Base-by-base conservation (phyloP, 106 monocot genomes). In the Dioscorea alata region DNA sequence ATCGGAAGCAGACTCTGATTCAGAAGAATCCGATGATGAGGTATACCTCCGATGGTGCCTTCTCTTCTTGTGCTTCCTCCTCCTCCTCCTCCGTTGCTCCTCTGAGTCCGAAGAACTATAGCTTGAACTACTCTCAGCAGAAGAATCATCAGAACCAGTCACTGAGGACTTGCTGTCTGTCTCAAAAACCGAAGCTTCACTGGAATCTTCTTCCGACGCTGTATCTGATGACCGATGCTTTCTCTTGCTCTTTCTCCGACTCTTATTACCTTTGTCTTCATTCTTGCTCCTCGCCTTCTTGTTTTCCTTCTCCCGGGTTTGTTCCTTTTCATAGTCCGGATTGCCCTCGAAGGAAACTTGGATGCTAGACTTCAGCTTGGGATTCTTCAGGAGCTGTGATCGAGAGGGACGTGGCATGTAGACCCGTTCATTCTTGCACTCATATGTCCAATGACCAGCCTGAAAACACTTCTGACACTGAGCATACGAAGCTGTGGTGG, bases 381-480 rank as follows among this genome's bases (percentile, higher is more conserved):
- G 92, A 71, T 92, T 92, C 64, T 90, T 97, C 8, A 92, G 85
- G 60, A 82, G 81, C 74, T 92, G 92, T 10, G 92, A 85, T 48
- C 92, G 77, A 6, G 97, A 92, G 20, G 97, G 97, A 4, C 92
- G 82, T 0, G 97, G 86, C 24, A 92, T 90, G 64, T 92, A 97
- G n/a, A 92, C 97, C 23, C 87, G 63, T 66, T 97, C 97, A 65
- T 97, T 97, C 71, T 97, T 97, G 78, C 97, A 97, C 65, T 97
- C 92, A 15, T 97, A 97, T 0, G 97, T 97, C 97, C 97, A 92
- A 24, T 97, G 97, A 1, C 97, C 97, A 23, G 79, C 23, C 77
- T 92, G 92, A 72, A 87, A 85, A 28, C 97, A 97, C 76, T 92
- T 92, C 75, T 97, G 97, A 64, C 97, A 97, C 74, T 97, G 96